Conservation (phyloP, 129 eudicot species). For the Smallanthus sonchifolius region DNA sequence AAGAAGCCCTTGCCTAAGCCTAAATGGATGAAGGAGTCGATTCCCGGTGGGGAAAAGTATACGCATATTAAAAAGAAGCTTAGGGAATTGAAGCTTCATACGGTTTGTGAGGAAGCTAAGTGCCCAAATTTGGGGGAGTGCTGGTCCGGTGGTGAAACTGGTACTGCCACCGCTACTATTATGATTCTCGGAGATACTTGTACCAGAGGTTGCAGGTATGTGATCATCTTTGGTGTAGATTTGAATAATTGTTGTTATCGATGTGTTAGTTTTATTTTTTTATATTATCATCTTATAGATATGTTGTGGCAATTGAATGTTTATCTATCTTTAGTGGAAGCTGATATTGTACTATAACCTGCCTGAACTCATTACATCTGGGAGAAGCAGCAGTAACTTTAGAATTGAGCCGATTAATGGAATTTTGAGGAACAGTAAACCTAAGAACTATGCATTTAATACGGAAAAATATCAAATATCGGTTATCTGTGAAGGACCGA, state of each 20-base stretch:
- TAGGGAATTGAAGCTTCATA: conserved; percentile 74
- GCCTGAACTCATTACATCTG: too few relatives aligned
- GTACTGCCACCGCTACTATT: conserved; percentile 97
- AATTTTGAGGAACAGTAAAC: not conserved
- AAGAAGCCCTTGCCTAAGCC: conserved; percentile 94
- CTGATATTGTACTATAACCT: not conserved
- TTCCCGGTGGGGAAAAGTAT: conserved; percentile 85
- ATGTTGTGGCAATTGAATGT: not conserved
- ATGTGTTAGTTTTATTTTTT: not conserved
- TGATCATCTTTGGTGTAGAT: not conserved
- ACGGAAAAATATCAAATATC: too few relatives aligned
- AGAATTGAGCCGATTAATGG: not conserved
- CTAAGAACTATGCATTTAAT: too few relatives aligned
- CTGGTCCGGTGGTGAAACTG: conserved; percentile 98
- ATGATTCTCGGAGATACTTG: conserved; percentile 99
- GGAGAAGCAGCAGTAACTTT: not conserved
- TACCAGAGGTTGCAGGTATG: conserved; percentile 91
- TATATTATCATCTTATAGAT: not conserved
- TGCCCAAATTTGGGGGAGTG: conserved; percentile 98
- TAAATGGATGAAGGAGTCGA: conserved; percentile 95
- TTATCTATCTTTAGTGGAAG: not conserved
- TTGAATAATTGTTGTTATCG: not conserved
- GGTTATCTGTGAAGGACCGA: too few relatives aligned
- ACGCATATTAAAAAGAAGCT: conserved; percentile 71
- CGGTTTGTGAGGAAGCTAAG: conserved; percentile 94